A percentile compares a stretch with the other conserved stretches of the same genome.
These are phyloP conservation scores for Pythium scleroteichum DNA, from an alignment of 352 stramenopile genomes.

Conservation along the genomic window DNA sequence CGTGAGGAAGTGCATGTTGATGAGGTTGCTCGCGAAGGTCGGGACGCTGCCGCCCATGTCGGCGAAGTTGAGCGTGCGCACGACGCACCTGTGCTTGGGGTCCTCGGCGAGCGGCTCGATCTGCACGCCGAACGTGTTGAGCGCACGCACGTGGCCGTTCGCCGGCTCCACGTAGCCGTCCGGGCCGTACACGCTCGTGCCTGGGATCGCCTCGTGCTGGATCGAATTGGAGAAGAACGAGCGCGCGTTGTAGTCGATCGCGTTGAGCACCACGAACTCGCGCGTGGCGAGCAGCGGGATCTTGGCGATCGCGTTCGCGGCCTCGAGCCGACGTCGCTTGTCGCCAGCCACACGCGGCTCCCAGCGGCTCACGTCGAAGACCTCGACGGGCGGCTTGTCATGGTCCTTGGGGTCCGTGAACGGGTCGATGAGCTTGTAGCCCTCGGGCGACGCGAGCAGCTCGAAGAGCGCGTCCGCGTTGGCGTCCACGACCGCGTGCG, in stretches of 20 bases:
- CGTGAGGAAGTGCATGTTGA: slow-evolving; percentile 25
- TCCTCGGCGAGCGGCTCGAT: slow-evolving; percentile 16
- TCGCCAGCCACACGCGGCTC: background rate
- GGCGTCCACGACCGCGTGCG: slow-evolving; percentile 15
- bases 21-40: slow-evolving; percentile 17
- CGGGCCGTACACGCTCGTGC: slow-evolving; percentile 11
- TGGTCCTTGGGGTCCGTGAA: slow-evolving; percentile 29
- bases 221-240: slow-evolving; percentile 23
- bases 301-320: slow-evolving; percentile 14
- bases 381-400: slow-evolving; percentile 22
- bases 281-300: slow-evolving; percentile 26
- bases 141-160: slow-evolving; percentile 14
- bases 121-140: slow-evolving; percentile 25
- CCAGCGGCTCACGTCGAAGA: slow-evolving; percentile 26
- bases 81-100: slow-evolving; percentile 8
- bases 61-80: slow-evolving; percentile 23
- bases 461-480: slow-evolving; percentile 32
- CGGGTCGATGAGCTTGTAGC: slow-evolving; percentile 35
- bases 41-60: slow-evolving; percentile 18
- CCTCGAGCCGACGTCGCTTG: slow-evolving; percentile 22
- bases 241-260: slow-evolving; percentile 14
- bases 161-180: background rate
- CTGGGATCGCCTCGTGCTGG: slow-evolving; percentile 11
- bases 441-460: slow-evolving; percentile 27
- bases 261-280: slow-evolving; percentile 32